Conservation (phyloP, 805 yeast genomes). For the Candida tallmaniae region DNA sequence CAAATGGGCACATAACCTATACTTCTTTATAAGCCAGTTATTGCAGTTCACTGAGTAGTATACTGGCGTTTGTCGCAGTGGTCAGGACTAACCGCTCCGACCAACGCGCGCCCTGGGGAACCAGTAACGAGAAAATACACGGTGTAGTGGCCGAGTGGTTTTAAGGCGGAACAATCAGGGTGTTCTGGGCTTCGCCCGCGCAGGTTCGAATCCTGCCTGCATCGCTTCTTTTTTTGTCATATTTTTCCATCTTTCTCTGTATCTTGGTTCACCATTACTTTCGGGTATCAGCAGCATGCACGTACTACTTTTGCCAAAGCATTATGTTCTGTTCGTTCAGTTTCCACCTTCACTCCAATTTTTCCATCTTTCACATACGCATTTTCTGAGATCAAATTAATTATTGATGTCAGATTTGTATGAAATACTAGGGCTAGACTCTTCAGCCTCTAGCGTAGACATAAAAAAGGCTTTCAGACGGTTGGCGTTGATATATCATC, state of each 20-base stretch:
- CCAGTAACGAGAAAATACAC: background rate
- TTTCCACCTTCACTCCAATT: too few species aligned
- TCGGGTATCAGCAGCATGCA: too few species aligned
- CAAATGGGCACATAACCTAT: too few species aligned
- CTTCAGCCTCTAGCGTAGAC: conserved; percentile 62
- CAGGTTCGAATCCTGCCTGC: conserved; percentile 12
- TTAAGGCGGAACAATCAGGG: conserved; percentile 11
- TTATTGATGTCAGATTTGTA: conserved; percentile 38
- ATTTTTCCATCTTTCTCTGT: background rate
- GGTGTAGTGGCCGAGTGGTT: conserved; percentile 12
- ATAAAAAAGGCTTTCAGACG: conserved; percentile 82
- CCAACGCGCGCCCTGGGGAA: background rate
- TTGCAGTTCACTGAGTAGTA: too few species aligned
- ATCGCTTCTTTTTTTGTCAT: conserved; percentile 2
- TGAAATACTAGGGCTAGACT: conserved; percentile 64
- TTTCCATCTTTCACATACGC: background rate
- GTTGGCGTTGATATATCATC: conserved; percentile 79
- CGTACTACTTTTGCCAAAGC: too few species aligned
- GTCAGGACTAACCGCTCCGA: background rate
- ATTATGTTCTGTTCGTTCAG: too few species aligned
- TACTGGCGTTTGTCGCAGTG: conserved; percentile 5
- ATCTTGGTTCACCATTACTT: background rate
- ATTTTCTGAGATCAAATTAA: too few species aligned
- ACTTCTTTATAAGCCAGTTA: too few species aligned
- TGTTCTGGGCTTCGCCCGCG: conserved; percentile 12